Evolutionary conservation across 208 protist species (phyloP).

Genomic region (Wallacemonas sp.): DNA sequence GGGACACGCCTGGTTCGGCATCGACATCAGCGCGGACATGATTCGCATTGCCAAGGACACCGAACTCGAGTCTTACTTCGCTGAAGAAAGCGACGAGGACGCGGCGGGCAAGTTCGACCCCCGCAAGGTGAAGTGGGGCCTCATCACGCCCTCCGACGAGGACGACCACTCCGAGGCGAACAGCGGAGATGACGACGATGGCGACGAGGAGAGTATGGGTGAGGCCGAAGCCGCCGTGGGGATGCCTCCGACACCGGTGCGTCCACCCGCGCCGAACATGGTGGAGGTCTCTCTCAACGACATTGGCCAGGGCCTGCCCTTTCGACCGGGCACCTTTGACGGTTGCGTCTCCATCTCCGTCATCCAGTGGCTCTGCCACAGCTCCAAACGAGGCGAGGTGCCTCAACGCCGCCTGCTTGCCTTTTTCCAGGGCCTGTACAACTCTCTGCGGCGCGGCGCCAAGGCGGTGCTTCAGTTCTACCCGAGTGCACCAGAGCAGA

Average conservation of each 20-base stretch:
- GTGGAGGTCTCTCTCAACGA: constrained; percentile 93
- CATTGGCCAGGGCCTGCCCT: constrained; percentile 96
- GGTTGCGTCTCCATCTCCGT: constrained; percentile 98
- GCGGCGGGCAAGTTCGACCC: constrained; percentile 23
- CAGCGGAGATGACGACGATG: constrained; percentile 13
- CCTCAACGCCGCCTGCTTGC: constrained; percentile 92
- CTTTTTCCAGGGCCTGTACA: constrained; percentile 98
- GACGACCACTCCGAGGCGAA: constrained; percentile 34
- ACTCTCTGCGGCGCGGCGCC: constrained; percentile 86
- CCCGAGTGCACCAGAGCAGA: constrained; percentile 93
- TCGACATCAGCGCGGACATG: constrained; percentile 97
- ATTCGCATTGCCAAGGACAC: constrained; percentile 84
- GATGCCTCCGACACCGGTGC: background rate
- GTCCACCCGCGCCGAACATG: constrained; percentile 28
- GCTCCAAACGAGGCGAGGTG: constrained; percentile 91
- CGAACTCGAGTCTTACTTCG: constrained; percentile 51
- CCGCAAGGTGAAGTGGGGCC: constrained; percentile 74
- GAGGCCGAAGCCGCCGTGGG: constrained; percentile 5
- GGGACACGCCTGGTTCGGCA: constrained; percentile 97
- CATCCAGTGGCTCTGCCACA: constrained; percentile 99
- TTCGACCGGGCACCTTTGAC: constrained; percentile 97
- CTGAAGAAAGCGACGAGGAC: constrained; percentile 16
- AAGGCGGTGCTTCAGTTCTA: constrained; percentile 98
- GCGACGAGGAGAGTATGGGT: constrained; percentile 1
- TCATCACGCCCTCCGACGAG: constrained; percentile 34